These are phyloP conservation scores for Phytophthora crassamura DNA, from an alignment of 352 stramenopile genomes.

Conservation along the genomic window DNA sequence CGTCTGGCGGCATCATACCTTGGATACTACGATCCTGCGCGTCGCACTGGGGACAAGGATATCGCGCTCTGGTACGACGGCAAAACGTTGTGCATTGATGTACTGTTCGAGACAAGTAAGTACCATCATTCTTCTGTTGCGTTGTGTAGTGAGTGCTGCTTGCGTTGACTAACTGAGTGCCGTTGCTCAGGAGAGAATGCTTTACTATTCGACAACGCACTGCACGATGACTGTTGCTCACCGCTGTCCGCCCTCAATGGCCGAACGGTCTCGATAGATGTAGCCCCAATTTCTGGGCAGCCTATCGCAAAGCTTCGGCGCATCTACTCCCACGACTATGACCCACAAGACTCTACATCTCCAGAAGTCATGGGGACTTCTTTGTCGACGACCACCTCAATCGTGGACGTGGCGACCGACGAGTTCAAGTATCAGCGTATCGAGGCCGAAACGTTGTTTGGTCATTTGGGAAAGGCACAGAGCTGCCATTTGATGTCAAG, in stretches of 20 bases:
- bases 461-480: conserved; percentile 19
- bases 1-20: conserved; percentile 2
- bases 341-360: conserved; percentile 16
- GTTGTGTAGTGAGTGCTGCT: conserved; percentile 10
- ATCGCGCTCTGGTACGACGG: conserved; percentile 16
- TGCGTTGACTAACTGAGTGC: conserved; percentile 12
- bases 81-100: conserved; percentile 11
- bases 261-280: not conserved
- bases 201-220: conserved; percentile 13
- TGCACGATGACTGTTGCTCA: too few relatives aligned
- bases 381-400: conserved; percentile 13
- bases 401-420: conserved; percentile 25
- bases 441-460: conserved; percentile 19
- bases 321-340: conserved; percentile 6
- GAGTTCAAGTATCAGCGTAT: conserved; percentile 32
- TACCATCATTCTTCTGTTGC: conserved; percentile 5
- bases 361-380: conserved; percentile 9
- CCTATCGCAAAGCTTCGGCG: conserved; percentile 6
- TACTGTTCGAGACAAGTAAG: conserved; percentile 17
- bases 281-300: conserved; percentile 7
- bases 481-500: conserved; percentile 35
- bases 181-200: conserved; percentile 15
- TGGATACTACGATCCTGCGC: conserved; percentile 18
- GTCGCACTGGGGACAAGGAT: not conserved
- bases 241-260: not conserved